Percentiles rank a stretch among this genome's conserved stretches.
These are phyloP conservation scores for Pugionium cornutum DNA, from an alignment of 345 rosid species.

Conservation along the genomic window DNA sequence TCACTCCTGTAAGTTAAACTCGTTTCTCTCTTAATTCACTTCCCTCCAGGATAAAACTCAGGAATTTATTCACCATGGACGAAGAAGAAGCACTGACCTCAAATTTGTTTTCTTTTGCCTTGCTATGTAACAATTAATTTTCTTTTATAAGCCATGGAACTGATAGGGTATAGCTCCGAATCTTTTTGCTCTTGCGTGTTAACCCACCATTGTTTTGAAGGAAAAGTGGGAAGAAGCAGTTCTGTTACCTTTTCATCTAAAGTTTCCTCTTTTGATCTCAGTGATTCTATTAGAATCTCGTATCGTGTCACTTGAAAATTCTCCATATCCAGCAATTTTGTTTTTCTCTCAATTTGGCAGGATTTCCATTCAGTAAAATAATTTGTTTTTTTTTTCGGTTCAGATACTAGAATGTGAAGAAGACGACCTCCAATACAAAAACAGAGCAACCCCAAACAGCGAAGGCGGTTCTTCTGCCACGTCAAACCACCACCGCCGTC, in stretches of 20 bases:
- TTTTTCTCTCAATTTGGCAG: not conserved
- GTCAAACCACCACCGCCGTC: constrained; percentile 50
- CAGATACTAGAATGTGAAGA: constrained; percentile 89
- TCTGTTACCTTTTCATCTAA: constrained; percentile 23
- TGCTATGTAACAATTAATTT: not conserved
- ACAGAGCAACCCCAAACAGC: constrained; percentile 43
- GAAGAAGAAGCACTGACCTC: constrained; percentile 1
- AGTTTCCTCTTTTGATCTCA: constrained; percentile 25
- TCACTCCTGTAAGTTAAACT: constrained; percentile 73
- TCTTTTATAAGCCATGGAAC: not conserved
- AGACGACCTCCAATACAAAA: constrained; percentile 43
- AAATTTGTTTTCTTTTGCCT: constrained; percentile 22
- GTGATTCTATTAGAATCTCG: constrained; percentile 26
- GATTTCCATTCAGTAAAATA: not conserved
- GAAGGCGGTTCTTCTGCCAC: constrained; percentile 43
- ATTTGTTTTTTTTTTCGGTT: constrained; percentile 8
- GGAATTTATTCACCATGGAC: not conserved
- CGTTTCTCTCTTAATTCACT: constrained; percentile 8
- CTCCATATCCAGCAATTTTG: constrained; percentile 1
- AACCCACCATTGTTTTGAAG: constrained; percentile 4
- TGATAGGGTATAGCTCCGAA: constrained; percentile 6
- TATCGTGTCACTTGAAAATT: constrained; percentile 4
- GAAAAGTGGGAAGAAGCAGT: constrained; percentile 9
- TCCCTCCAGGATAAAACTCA: constrained; percentile 18
- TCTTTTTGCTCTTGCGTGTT: not conserved